Evolutionary conservation across 495 filamentous ascomycete genomes (phyloP).

Genomic region (Melanomma pulvis-pyrius): DNA sequence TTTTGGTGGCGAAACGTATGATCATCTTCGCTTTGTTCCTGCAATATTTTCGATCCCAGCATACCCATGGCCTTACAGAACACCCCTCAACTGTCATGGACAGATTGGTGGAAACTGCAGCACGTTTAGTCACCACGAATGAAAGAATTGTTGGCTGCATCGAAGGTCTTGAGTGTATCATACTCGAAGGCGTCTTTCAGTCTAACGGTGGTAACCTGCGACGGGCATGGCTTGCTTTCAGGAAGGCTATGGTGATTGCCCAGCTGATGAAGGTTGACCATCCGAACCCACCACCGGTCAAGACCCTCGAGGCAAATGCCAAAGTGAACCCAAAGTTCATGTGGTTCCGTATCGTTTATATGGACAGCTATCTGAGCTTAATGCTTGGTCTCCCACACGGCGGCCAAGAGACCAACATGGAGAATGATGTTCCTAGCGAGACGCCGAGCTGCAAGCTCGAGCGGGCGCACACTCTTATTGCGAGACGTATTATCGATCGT

Average conservation of each 20-base stretch:
- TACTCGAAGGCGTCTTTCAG: constrained; percentile 3
- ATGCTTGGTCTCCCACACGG: constrained; percentile 45
- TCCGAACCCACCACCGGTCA: neutral
- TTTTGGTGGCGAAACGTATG: constrained; percentile 3
- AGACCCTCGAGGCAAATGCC: neutral
- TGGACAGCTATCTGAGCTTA: constrained; percentile 44
- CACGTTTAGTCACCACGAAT: neutral
- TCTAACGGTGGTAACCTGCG: constrained; percentile 15
- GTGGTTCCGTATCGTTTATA: constrained; percentile 44
- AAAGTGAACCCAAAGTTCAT: constrained; percentile 32
- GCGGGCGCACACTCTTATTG: too few species aligned
- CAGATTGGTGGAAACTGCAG: neutral
- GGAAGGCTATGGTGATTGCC: constrained; percentile 4
- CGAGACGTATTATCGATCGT: too few species aligned
- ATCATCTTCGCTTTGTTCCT: constrained; percentile 3
- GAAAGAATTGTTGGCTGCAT: neutral
- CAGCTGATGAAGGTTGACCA: constrained; percentile 16
- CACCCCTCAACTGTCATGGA: neutral
- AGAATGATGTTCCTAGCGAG: constrained; percentile 10
- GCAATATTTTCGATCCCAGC: neutral
- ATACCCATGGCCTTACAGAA: neutral
- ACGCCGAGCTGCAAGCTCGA: too few species aligned
- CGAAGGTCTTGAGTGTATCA: constrained; percentile 3
- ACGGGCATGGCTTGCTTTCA: constrained; percentile 14
- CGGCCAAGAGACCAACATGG: constrained; percentile 34